phyloP scores from a whole-genome alignment of 1,284 basidiomycete species.

The Heterobasidion parviporum region DNA sequence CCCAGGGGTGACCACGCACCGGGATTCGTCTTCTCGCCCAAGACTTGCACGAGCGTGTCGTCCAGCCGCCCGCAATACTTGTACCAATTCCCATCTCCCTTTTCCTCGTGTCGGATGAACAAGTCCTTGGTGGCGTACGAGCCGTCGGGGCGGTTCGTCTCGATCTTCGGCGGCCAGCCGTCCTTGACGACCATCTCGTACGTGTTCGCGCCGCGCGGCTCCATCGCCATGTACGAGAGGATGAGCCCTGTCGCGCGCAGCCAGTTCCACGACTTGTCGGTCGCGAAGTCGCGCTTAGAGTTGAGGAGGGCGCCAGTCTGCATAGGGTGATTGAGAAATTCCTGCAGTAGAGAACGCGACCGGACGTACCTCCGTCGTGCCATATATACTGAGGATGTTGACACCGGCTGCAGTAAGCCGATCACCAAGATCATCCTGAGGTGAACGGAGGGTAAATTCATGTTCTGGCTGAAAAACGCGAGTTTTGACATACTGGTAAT shows the following conservation, averaged over 20 bases:
- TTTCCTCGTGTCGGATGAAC: slow-evolving; percentile 36
- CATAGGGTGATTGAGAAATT: neutral
- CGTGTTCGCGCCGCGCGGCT: neutral
- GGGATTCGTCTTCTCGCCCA: slow-evolving; percentile 55
- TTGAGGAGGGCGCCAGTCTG: slow-evolving; percentile 37
- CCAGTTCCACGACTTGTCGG: slow-evolving; percentile 57
- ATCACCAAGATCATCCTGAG: slow-evolving; percentile 44
- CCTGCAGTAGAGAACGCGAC: neutral
- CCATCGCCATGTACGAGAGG: neutral
- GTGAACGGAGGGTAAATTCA: slow-evolving; percentile 3
- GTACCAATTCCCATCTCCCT: slow-evolving; percentile 28
- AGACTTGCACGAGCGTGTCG: slow-evolving; percentile 43
- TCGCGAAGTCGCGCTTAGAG: slow-evolving; percentile 38
- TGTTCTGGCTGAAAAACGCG: neutral
- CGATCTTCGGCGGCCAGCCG: neutral
- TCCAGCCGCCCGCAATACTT: slow-evolving; percentile 54
- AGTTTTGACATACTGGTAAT: slow-evolving; percentile 19
- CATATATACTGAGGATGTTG: slow-evolving; percentile 46
- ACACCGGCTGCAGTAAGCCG: slow-evolving; percentile 42
- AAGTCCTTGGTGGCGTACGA: slow-evolving; percentile 56
- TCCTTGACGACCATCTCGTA: neutral
- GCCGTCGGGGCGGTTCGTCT: slow-evolving; percentile 43
- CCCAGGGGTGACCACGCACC: slow-evolving; percentile 27
- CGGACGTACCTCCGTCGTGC: slow-evolving; percentile 27
- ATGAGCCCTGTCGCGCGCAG: slow-evolving; percentile 18